phyloP scores from a whole-genome alignment of 1,284 basidiomycete genomes.

The Butyriboletus regius region DNA sequence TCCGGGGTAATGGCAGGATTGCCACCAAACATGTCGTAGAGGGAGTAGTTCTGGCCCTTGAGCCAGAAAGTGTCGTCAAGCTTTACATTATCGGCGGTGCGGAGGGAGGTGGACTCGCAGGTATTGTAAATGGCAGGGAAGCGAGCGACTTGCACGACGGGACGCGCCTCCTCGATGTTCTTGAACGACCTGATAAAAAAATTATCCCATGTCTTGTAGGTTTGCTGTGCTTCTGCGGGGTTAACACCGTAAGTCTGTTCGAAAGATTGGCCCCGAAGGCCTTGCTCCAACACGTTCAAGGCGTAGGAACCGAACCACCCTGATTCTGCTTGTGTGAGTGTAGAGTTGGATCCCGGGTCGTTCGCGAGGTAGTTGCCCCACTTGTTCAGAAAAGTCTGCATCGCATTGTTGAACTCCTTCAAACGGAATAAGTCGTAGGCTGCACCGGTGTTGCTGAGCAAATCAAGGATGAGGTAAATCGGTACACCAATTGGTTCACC shows the following conservation, averaged over 20 bases:
- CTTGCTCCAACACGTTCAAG: background rate
- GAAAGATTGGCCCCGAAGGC: background rate
- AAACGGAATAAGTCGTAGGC: slow-evolving; percentile 17
- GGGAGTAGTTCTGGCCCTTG: slow-evolving; percentile 43
- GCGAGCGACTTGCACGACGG: slow-evolving; percentile 17
- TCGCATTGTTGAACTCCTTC: slow-evolving; percentile 18
- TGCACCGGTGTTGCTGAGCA: slow-evolving; percentile 18
- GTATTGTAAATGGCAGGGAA: slow-evolving; percentile 33
- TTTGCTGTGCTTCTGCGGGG: background rate
- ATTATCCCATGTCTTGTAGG: slow-evolving; percentile 1
- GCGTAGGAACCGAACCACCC: background rate
- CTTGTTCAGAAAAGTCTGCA: slow-evolving; percentile 7
- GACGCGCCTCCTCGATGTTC: slow-evolving; percentile 28
- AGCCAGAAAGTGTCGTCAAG: slow-evolving; percentile 41
- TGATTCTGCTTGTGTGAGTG: background rate
- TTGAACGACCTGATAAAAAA: slow-evolving; percentile 4
- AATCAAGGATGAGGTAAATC: slow-evolving; percentile 17
- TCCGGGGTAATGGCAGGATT: background rate
- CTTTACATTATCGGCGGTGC: slow-evolving; percentile 31
- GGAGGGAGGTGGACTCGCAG: slow-evolving; percentile 44
- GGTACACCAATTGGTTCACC: slow-evolving; percentile 21
- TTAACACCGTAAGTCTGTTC: slow-evolving; percentile 1
- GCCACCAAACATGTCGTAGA: slow-evolving; percentile 33
- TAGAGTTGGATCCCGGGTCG: background rate
- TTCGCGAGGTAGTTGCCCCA: slow-evolving; percentile 10